Evolutionary conservation across 2,329 filamentous ascomycete species (phyloP).

Genomic region (Aspergillus sp.): DNA sequence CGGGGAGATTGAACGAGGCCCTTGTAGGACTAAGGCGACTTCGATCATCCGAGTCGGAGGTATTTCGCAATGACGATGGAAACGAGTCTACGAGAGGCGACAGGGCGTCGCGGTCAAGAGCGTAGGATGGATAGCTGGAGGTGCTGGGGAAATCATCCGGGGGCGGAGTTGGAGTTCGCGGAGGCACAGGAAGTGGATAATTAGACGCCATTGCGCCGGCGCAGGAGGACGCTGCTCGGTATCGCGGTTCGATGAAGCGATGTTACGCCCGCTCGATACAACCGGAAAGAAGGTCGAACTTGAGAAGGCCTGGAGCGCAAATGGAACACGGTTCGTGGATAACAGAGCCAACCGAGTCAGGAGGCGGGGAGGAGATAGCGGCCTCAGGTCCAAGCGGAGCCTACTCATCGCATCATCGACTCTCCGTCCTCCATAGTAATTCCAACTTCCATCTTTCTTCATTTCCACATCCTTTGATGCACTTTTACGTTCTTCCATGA

Average conservation of each 20-base stretch:
- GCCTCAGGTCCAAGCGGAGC: slow-evolving; percentile 29
- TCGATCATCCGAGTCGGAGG: slow-evolving; percentile 25
- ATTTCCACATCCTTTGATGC: not conserved
- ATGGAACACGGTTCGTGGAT: slow-evolving; percentile 7
- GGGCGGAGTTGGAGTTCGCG: slow-evolving; percentile 68
- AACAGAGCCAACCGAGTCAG: slow-evolving; percentile 5
- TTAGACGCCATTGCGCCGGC: slow-evolving; percentile 59
- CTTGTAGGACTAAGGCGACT: slow-evolving; percentile 40
- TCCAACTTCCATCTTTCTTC: slow-evolving; percentile 7
- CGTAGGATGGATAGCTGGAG: slow-evolving; percentile 26
- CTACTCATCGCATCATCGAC: slow-evolving; percentile 31
- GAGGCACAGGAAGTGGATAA: slow-evolving; percentile 63
- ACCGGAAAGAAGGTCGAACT: not conserved
- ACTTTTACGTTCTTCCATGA: not conserved
- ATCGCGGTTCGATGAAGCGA: not conserved
- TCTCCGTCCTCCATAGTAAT: slow-evolving; percentile 18
- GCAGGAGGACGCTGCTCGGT: slow-evolving; percentile 7
- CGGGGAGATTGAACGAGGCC: slow-evolving; percentile 40
- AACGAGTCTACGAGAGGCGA: slow-evolving; percentile 52
- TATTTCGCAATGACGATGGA: slow-evolving; percentile 29
- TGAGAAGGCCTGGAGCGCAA: not conserved
- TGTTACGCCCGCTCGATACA: slow-evolving; percentile 2
- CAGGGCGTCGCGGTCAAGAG: slow-evolving; percentile 52
- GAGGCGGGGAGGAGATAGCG: slow-evolving; percentile 15
- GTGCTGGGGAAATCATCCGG: slow-evolving; percentile 51